A percentile compares a stretch with the other conserved stretches of the same genome.
These are phyloP conservation scores for Raffaelea albimanens DNA, from an alignment of 2,329 filamentous ascomycete species.

Conservation along the genomic window DNA sequence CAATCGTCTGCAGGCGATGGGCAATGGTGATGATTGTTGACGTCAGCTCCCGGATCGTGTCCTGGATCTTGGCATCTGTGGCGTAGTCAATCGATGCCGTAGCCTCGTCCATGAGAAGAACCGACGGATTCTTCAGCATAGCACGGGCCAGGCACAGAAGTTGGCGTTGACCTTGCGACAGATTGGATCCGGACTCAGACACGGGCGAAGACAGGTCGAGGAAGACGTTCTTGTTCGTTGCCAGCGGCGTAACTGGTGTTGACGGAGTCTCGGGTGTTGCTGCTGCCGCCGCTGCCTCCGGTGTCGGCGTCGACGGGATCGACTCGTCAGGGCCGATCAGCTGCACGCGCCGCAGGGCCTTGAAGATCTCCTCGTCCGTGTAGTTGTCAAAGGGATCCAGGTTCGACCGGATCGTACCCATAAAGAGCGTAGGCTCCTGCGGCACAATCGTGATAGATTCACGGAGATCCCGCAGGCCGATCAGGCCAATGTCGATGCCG, in stretches of 20 bases:
- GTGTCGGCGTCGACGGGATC: conserved; percentile 13
- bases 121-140: conserved; percentile 80
- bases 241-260: conserved; percentile 21
- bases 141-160: conserved; percentile 88
- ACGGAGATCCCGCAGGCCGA: conserved; percentile 87
- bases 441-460: conserved; percentile 96
- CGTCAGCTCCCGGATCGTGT: conserved; percentile 84
- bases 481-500: conserved; percentile 77
- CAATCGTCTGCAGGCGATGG: conserved; percentile 90
- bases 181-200: conserved; percentile 82
- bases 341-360: conserved; percentile 77
- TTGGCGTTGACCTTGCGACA: conserved; percentile 93
- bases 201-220: conserved; percentile 74
- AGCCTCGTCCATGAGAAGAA: conserved; percentile 98
- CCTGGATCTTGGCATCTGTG: conserved; percentile 92
- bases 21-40: conserved; percentile 96
- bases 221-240: conserved; percentile 92
- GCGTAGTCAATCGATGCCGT: conserved; percentile 96
- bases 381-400: conserved; percentile 86
- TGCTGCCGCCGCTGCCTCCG: conserved; percentile 16
- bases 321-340: conserved; percentile 59
- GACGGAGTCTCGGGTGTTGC: conserved; percentile 6
- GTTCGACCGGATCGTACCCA: conserved; percentile 83
- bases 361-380: conserved; percentile 84
- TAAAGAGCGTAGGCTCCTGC: conserved; percentile 92